Conservation (phyloP, 2,329 filamentous ascomycete species). For the Gyromitra esculenta region DNA sequence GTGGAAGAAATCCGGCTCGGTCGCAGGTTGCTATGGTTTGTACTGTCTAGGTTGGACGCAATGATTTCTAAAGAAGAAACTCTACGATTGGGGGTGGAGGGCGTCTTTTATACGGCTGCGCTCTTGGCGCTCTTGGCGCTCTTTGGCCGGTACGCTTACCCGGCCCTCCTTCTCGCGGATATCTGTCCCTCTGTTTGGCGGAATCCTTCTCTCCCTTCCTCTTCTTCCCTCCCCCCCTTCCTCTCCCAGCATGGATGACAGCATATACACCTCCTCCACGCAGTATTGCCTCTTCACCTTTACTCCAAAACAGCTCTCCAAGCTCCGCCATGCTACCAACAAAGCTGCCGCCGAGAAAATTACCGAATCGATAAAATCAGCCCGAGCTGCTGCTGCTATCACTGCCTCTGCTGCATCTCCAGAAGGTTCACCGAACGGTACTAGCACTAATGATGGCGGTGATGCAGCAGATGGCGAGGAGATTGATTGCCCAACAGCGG, state of each 20-base stretch:
- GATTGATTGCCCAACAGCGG: constrained; percentile 54
- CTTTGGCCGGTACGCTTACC: constrained; percentile 14
- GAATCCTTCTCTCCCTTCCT: neutral
- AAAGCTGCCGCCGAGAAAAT: constrained; percentile 76
- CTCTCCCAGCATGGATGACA: constrained; percentile 76
- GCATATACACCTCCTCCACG: constrained; percentile 85
- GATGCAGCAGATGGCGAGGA: constrained; percentile 52
- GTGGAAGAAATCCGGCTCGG: constrained; percentile 49
- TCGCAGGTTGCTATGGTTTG: constrained; percentile 41
- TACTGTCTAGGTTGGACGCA: constrained; percentile 55
- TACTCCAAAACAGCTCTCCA: constrained; percentile 74
- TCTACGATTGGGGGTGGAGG: neutral
- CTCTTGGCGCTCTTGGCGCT: constrained; percentile 26
- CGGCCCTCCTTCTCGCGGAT: neutral
- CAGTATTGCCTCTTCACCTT: constrained; percentile 96
- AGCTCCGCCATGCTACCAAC: constrained; percentile 82
- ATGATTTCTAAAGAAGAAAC: constrained; percentile 48
- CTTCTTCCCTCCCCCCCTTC: neutral
- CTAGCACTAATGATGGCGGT: constrained; percentile 53
- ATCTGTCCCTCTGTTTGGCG: neutral
- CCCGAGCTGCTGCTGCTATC: constrained; percentile 61
- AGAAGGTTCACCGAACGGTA: constrained; percentile 60
- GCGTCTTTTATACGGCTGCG: constrained; percentile 16
- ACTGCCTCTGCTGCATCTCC: constrained; percentile 58
- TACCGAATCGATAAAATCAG: constrained; percentile 67